Percentiles rank a stretch among this genome's conserved stretches.
These are phyloP conservation scores for Ceratocystis destructans DNA, from an alignment of 2,329 filamentous ascomycete species.

Conservation along the genomic window DNA sequence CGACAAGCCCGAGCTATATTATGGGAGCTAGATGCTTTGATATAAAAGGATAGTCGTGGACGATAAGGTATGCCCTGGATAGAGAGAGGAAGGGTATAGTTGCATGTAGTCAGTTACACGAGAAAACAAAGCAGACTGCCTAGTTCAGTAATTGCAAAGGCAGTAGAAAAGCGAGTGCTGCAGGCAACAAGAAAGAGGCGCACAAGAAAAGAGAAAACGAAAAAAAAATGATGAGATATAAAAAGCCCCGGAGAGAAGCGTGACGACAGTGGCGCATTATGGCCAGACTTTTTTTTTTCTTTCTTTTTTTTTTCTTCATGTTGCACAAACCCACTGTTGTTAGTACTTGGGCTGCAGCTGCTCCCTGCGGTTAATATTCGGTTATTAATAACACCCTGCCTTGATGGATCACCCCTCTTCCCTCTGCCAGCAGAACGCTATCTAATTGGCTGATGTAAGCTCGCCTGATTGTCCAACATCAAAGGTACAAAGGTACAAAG, in stretches of 20 bases:
- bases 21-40: neutral
- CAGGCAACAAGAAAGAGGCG: neutral
- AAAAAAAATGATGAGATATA: slow-evolving; percentile 7
- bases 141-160: neutral
- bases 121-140: neutral
- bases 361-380: neutral
- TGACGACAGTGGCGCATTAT: neutral
- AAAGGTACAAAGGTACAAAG: neutral
- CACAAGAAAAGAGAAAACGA: slow-evolving; percentile 1
- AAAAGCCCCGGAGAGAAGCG: neutral
- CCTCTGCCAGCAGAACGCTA: neutral
- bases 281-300: neutral
- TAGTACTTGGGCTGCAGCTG: neutral
- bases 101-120: neutral
- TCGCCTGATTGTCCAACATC: neutral
- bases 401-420: neutral
- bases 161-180: neutral
- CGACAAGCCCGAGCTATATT: neutral
- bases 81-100: neutral
- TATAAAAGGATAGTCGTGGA: neutral
- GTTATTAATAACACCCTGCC: neutral
- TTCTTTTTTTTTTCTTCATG: neutral
- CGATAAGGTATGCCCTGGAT: neutral
- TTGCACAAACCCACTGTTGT: neutral
- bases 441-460: neutral